These are phyloP conservation scores for Geotrichum europaeum DNA, from an alignment of 1,139 yeast species.

Conservation along the genomic window DNA sequence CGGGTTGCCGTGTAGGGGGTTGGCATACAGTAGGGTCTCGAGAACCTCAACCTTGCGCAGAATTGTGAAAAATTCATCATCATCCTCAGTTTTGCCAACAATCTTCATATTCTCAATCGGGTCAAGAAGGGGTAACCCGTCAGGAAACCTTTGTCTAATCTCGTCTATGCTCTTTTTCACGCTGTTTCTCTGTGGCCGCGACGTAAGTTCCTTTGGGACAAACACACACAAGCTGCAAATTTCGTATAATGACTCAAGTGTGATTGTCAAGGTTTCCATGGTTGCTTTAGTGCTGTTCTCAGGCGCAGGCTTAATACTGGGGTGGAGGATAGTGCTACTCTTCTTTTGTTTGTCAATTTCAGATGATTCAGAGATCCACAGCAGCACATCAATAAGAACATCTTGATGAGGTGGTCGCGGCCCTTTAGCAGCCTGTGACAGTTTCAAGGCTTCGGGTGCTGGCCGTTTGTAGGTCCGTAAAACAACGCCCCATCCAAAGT, in stretches of 20 bases:
- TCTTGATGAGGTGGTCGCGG: conserved; percentile 76
- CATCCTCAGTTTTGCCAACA: conserved; percentile 34
- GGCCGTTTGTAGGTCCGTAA: neutral
- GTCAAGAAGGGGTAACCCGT: conserved; percentile 82
- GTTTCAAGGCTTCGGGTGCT: neutral
- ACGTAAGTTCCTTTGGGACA: conserved; percentile 73
- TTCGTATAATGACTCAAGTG: conserved; percentile 65
- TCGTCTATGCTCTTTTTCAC: conserved; percentile 74
- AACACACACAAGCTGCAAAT: conserved; percentile 76
- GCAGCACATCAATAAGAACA: conserved; percentile 74
- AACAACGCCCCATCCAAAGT: conserved; percentile 76
- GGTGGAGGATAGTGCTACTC: conserved; percentile 64
- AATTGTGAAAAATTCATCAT: conserved; percentile 63
- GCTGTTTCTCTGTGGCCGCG: conserved; percentile 63
- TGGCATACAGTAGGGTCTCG: conserved; percentile 52
- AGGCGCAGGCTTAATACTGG: conserved; percentile 78
- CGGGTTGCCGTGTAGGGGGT: conserved; percentile 62
- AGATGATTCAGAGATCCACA: conserved; percentile 62
- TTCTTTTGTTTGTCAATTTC: conserved; percentile 39
- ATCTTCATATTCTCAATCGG: conserved; percentile 92
- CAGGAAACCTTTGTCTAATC: conserved; percentile 76
- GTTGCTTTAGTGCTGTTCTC: conserved; percentile 42
- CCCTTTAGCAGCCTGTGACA: conserved; percentile 25
- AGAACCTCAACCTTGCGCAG: conserved; percentile 74
- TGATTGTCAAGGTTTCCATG: conserved; percentile 77